Evolutionary conservation across 2,329 filamentous ascomycete genomes (phyloP), one percentile per base, ranked within the genome.

Genomic region (Fusarium anguioides): DNA sequence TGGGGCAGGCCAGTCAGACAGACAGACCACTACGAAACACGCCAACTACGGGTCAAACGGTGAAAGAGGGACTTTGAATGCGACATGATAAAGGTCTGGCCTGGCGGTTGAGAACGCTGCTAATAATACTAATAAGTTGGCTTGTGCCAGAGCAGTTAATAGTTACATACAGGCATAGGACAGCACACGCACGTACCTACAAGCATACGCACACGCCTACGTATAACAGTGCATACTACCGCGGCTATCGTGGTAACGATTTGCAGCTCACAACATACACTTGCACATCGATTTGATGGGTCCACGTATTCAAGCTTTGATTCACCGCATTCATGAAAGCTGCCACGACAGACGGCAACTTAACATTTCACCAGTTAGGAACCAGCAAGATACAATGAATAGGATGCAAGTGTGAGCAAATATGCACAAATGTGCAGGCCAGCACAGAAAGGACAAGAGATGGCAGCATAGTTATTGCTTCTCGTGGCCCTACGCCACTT

Each of bases 251-350:
- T 48, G 17, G 29, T 41, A 49, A 20, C 54, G 45, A 45, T 40
- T 48, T 47, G 44, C 44, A 49, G 46, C 37, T 37, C 39, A 60
- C 64, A 24, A 15, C 40, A 64, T 50, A 42, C 48, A 44, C 24
- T 24, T 45, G 27, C 39, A 27, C 51, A 67, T 64, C 45, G 21
- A 48, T 37, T 20, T 24, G 27, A 51, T 50, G 64, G 59, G 40
- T 52, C 64, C 64, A 67, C 64, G 65, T 68, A 66, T 66, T 49
- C 49, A 29, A 42, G 33, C 20, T 52, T 62, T 27, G 55, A 58
- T 64, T 65, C 65, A 62, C 65, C 41, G 55, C 65, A 57, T 66
- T 36, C 36, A 65, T 45, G 9, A 42, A 39, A 15, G 35, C 47
- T 68, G 47, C 55, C 65, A 68, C 52, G 65, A 62, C 60, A 62